phyloP scores from a whole-genome alignment of 164 flowering plant species.

The Paratinospora sagittata region DNA sequence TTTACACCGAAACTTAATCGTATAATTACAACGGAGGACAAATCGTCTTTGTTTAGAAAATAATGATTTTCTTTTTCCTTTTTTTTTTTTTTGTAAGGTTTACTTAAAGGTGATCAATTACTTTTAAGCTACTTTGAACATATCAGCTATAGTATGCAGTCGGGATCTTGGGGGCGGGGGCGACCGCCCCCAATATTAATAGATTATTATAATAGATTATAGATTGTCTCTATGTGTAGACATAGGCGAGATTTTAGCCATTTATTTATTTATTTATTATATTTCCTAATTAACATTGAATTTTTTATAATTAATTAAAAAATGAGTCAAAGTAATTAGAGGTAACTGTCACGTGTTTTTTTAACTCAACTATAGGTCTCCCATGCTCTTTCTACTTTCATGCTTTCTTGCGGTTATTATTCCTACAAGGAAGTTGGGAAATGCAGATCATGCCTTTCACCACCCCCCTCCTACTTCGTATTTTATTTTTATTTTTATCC shows the following conservation, averaged over 20 bases:
- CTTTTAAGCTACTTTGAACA: no score
- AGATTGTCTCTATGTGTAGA: no score
- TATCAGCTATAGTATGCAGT: no score
- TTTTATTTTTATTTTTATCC: not conserved
- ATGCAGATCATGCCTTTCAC: constrained; percentile 24
- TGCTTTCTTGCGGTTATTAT: constrained; percentile 12
- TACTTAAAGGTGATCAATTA: no score
- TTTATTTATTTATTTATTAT: no score
- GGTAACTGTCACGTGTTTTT: constrained; percentile 1
- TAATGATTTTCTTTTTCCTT: not conserved
- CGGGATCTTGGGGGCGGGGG: no score
- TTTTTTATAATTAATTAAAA: not conserved
- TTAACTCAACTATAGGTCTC: constrained; percentile 10
- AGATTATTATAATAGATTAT: no score
- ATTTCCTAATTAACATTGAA: not conserved
- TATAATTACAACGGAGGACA: not conserved
- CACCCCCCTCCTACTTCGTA: constrained; percentile 3
- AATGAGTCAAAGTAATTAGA: not conserved
- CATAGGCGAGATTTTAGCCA: no score
- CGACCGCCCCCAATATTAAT: no score
- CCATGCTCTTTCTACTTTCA: constrained; percentile 19
- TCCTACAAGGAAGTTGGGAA: constrained; percentile 17
- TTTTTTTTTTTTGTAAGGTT: not conserved
- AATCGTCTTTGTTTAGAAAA: not conserved
- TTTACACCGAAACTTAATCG: not conserved